Conservation (phyloP, 495 filamentous ascomycete genomes). For the Podospora comata region DNA sequence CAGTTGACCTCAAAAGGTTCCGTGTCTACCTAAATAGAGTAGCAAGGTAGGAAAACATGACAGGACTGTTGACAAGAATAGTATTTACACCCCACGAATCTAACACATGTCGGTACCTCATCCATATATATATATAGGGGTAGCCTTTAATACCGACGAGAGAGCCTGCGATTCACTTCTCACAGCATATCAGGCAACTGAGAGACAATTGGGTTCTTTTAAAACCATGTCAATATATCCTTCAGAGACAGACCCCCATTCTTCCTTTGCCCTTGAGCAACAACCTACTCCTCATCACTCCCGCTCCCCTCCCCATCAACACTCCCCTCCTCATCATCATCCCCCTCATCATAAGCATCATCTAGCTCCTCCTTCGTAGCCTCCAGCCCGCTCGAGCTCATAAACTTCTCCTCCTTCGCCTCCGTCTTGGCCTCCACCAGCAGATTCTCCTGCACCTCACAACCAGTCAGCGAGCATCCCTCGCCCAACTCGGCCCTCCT, state of each 20-base stretch:
- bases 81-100: no score
- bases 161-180: no score
- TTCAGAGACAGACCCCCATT: background rate
- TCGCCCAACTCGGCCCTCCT: slow-evolving; percentile 70
- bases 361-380: slow-evolving; percentile 53
- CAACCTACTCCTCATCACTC: slow-evolving; percentile 10
- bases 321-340: slow-evolving; percentile 25
- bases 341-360: slow-evolving; percentile 35
- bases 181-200: no score
- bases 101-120: no score
- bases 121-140: no score
- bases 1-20: no score
- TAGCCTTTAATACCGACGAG: no score
- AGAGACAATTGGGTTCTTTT: no score
- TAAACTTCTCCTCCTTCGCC: slow-evolving; percentile 81
- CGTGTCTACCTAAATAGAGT: no score
- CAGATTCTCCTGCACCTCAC: slow-evolving; percentile 83
- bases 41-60: no score
- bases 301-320: slow-evolving; percentile 13
- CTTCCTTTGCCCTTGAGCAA: background rate
- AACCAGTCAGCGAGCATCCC: slow-evolving; percentile 73
- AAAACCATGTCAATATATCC: background rate
- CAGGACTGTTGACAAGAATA: no score
- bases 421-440: slow-evolving; percentile 79
- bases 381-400: slow-evolving; percentile 76